Conservation (phyloP, 176 grass and related monocot species). For the Oryza officinalis region DNA sequence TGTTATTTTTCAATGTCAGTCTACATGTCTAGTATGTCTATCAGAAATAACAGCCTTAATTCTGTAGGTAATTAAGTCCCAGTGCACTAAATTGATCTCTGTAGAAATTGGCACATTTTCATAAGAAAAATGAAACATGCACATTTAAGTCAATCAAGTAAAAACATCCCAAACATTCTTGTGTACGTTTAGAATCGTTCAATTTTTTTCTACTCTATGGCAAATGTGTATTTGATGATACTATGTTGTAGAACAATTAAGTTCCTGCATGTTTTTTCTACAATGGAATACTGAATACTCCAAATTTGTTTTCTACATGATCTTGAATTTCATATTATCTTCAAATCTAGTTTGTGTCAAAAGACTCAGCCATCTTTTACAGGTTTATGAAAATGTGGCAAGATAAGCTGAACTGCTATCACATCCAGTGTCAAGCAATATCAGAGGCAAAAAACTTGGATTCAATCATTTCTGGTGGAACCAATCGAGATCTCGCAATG, state of each 20-base stretch:
- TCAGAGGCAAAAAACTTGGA: conserved; percentile 62
- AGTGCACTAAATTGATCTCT: neutral
- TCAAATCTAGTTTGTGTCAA: conserved; percentile 1
- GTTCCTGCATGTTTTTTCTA: neutral
- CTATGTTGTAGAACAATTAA: neutral
- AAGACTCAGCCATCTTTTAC: conserved; percentile 33
- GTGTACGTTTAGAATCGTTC: neutral
- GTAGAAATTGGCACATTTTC: neutral
- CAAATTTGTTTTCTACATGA: neutral
- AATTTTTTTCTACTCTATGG: neutral
- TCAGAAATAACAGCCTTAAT: conserved; percentile 14
- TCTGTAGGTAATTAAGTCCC: neutral
- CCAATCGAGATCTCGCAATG: conserved; percentile 43
- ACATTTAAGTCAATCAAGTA: neutral
- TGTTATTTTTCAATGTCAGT: neutral
- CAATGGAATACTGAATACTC: neutral
- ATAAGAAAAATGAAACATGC: neutral
- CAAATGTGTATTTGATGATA: conserved; percentile 3
- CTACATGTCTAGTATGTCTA: conserved; percentile 23
- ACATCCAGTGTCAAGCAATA: conserved; percentile 61
- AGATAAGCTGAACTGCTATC: conserved; percentile 75
- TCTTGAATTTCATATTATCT: conserved; percentile 10
- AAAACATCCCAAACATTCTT: neutral
- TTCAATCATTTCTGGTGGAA: conserved; percentile 45
- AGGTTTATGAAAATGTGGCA: conserved; percentile 90